phyloP scores from a whole-genome alignment of 2,329 filamentous ascomycete genomes.

The Paecilomyces sp. region DNA sequence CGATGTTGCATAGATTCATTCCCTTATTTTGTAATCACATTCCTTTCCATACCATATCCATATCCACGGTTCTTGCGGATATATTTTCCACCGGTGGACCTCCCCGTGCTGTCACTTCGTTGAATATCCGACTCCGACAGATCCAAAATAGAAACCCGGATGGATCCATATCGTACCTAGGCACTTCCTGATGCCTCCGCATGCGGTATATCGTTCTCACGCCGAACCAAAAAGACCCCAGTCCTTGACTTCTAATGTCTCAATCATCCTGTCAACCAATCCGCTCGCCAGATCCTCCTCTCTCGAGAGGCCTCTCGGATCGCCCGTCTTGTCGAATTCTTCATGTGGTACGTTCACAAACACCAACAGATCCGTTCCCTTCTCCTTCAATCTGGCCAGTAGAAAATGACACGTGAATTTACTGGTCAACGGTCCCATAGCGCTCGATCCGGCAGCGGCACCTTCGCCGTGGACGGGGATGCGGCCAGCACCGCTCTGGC shows the following conservation, averaged over 20 bases:
- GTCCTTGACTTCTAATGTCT: constrained; percentile 69
- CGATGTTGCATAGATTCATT: background rate
- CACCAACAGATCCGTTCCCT: constrained; percentile 74
- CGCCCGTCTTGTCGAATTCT: constrained; percentile 62
- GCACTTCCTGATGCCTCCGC: background rate
- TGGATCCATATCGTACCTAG: background rate
- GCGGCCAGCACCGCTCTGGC: constrained; percentile 7
- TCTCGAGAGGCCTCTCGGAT: constrained; percentile 60
- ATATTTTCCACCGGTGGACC: background rate
- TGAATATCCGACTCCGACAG: background rate
- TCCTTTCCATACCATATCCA: background rate
- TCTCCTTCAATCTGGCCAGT: constrained; percentile 65
- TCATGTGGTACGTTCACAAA: constrained; percentile 84
- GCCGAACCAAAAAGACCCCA: constrained; percentile 61
- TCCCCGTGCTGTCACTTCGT: background rate
- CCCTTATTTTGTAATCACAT: background rate
- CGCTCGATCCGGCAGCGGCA: constrained; percentile 12
- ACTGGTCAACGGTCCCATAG: constrained; percentile 14
- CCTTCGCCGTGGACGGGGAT: constrained; percentile 8
- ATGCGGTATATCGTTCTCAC: background rate
- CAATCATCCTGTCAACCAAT: constrained; percentile 49
- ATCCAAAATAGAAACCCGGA: background rate
- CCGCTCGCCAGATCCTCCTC: constrained; percentile 49
- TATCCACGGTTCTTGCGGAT: background rate
- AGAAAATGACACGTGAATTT: constrained; percentile 67